A percentile compares a stretch with the other conserved stretches of the same genome.
phyloP scores from a whole-genome alignment of 1,284 basidiomycete species.

The Fomitopsis schrenkii region DNA sequence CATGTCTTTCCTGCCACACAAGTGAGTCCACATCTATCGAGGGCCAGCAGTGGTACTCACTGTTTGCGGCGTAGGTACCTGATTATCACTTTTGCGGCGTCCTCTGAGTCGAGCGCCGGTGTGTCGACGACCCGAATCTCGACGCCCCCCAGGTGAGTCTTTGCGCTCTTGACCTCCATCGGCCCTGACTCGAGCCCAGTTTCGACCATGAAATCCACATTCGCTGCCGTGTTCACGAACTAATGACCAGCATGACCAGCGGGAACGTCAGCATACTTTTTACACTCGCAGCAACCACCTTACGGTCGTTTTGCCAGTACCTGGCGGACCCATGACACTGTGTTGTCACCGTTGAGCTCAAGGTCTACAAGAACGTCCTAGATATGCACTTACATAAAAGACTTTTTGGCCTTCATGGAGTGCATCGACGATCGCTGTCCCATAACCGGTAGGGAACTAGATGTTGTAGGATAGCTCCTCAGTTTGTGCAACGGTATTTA shows the following conservation, averaged over 20 bases:
- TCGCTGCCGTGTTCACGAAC: not conserved
- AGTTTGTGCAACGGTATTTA: not conserved
- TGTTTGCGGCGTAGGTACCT: not conserved
- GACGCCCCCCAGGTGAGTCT: not conserved
- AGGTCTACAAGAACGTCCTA: not conserved
- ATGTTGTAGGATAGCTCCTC: no score
- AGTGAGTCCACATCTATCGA: not conserved
- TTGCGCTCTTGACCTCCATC: not conserved
- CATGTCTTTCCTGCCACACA: not conserved
- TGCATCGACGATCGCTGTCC: no score
- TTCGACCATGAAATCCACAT: not conserved
- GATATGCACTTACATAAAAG: not conserved
- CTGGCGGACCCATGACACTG: conserved; percentile 2
- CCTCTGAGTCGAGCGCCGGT: not conserved
- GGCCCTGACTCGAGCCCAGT: not conserved
- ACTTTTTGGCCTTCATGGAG: not conserved
- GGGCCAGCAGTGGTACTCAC: not conserved
- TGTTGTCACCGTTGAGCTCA: not conserved
- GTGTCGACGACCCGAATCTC: not conserved
- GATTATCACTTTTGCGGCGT: not conserved
- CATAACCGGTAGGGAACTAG: no score
- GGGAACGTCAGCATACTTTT: not conserved
- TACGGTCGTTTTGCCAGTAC: conserved; percentile 5
- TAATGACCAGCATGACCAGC: not conserved
- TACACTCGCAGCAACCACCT: not conserved